phyloP scores from a whole-genome alignment of 192 early-diverging fungal genomes.

The Coemansia asiatica region DNA sequence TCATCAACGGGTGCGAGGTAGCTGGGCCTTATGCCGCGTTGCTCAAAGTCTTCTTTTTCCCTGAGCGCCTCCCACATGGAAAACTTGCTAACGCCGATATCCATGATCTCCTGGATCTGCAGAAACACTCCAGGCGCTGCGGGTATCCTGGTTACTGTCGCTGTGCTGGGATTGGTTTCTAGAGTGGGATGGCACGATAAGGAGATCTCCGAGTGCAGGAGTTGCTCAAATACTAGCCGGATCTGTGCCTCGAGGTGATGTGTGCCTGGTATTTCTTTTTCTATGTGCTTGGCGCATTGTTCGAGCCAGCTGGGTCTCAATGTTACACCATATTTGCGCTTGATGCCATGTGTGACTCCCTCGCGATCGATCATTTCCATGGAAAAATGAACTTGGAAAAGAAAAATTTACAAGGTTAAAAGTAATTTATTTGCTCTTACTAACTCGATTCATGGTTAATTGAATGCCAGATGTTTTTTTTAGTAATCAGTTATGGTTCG shows the following conservation, averaged over 20 bases:
- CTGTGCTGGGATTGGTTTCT: neutral
- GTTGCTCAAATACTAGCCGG: conserved; percentile 44
- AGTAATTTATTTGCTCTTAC: neutral
- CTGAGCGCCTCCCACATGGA: conserved; percentile 49
- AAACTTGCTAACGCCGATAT: conserved; percentile 48
- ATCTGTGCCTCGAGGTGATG: conserved; percentile 33
- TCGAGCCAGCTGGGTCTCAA: conserved; percentile 40
- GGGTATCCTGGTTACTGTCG: conserved; percentile 12
- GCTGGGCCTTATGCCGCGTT: conserved; percentile 47
- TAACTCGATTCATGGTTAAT: neutral
- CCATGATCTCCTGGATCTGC: conserved; percentile 48
- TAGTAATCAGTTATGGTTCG: too few species aligned
- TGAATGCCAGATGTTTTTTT: neutral
- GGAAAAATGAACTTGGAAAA: neutral
- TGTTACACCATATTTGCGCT: conserved; percentile 22
- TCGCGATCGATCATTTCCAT: conserved; percentile 33
- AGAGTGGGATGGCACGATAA: conserved; percentile 38
- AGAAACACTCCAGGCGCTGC: conserved; percentile 25
- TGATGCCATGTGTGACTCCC: conserved; percentile 17
- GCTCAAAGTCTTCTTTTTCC: conserved; percentile 50
- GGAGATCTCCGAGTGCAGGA: conserved; percentile 45
- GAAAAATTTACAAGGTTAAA: neutral
- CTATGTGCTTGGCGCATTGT: conserved; percentile 34
- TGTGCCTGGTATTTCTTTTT: conserved; percentile 16
- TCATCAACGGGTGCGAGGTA: conserved; percentile 24